A percentile compares a stretch with the other conserved stretches of the same genome.
Conservation (phyloP, 495 filamentous ascomycete species). For the Clavariopsis aquatica region DNA sequence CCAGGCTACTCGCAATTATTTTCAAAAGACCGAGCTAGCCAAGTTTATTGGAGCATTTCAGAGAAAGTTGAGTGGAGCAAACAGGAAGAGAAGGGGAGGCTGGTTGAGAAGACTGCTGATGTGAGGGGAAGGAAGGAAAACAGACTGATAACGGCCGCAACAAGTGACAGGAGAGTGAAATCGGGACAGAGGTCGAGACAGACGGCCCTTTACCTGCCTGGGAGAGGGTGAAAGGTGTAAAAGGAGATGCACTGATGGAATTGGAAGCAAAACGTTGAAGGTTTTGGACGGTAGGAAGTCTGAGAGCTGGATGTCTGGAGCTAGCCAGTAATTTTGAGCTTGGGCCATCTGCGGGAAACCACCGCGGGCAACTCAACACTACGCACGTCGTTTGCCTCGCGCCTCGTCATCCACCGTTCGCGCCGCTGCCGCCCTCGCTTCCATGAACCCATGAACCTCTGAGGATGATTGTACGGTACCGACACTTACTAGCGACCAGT, state of each 20-base stretch:
- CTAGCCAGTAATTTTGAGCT: not conserved
- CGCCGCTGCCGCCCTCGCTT: constrained; percentile 16
- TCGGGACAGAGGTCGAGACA: not conserved
- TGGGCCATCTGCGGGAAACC: not conserved
- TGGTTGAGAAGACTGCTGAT: constrained; percentile 15
- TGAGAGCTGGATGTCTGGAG: not conserved
- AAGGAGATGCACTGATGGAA: constrained; percentile 21
- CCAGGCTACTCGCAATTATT: not conserved
- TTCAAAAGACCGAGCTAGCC: not conserved
- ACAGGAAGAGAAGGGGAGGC: not conserved
- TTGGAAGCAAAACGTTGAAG: constrained; percentile 20
- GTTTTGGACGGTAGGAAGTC: constrained; percentile 15
- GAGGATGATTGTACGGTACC: constrained; percentile 41
- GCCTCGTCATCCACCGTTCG: not conserved
- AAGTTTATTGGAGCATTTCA: not conserved
- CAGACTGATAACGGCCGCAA: constrained; percentile 1
- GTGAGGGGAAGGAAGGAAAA: constrained; percentile 24
- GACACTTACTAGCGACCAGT: constrained; percentile 32
- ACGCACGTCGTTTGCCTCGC: constrained; percentile 4
- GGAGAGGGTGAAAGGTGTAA: constrained; percentile 5
- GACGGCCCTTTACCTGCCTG: not conserved
- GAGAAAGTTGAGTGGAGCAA: not conserved
- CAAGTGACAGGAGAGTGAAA: constrained; percentile 1
- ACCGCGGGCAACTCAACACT: constrained; percentile 4
- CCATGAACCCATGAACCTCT: constrained; percentile 24